Base-by-base conservation (phyloP, 1,139 yeast species). In the Sugiyamaella grinbergsii region DNA sequence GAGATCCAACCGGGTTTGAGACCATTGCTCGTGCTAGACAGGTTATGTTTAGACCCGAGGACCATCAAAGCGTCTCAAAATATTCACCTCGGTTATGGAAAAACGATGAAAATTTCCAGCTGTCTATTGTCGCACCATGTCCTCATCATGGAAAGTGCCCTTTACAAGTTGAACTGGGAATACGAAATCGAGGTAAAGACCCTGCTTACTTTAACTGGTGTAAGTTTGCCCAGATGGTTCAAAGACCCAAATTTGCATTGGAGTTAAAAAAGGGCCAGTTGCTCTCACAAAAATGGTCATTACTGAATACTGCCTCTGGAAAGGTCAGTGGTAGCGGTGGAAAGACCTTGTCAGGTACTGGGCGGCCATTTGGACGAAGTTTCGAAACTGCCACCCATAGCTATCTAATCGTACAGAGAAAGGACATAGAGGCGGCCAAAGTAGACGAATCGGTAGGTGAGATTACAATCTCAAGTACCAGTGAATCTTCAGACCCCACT, bases 131-230 rank as follows among this genome's bases (percentile, higher is more conserved):
- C 26, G 96, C 96, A 0, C 98, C 98, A 3, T 93, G 98, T 64
- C 71, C 95, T 0, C 98, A 93, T 66, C 97, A 90, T 62, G 80
- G 83, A 24, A 79, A 75, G 59, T 91, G 98, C 63, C 98, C 98
- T 0, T 71, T 93, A 50, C 97, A 90, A 65, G 76, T 82, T 28
- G 83, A 84, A 11, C 89, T 91, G 5, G 81, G 81, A 39, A 82
- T 76, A 58, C 85, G 84, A 61, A 75, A 76, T 47, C 77, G 78
- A 39, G 80, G 83, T n/a, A 46, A 77, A 79, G 53, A 89, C 81
- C 51, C 82, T 76, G 57, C 59, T 57, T 56, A 54, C 46, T 58
- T 61, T 42, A 61, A 59, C 34, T 89, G 91, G 75, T 90, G 98
- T 64, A 81, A 86, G 47, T 91, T 83, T 67, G 80, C 79, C 47